Percentiles rank a stretch among this genome's conserved stretches.
Conservation (phyloP, 768 basidiomycete genomes). For the Pisolithus microcarpus region DNA sequence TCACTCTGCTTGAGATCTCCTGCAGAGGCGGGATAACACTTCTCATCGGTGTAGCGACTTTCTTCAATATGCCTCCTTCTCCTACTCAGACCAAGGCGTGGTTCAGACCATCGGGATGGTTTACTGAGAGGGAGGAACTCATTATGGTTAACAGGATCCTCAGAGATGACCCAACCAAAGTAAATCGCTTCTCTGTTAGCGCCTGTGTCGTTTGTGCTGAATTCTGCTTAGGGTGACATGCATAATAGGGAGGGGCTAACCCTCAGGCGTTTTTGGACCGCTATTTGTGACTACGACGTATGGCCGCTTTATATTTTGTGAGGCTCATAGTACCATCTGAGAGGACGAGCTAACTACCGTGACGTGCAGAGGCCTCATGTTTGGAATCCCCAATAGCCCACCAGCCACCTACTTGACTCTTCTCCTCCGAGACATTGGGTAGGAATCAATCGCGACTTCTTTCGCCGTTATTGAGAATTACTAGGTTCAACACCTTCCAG, state of each 20-base stretch:
- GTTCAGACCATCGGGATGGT: conserved; percentile 59
- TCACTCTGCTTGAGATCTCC: conserved; percentile 21
- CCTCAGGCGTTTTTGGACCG: conserved; percentile 42
- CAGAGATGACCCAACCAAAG: conserved; percentile 58
- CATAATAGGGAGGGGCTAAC: conserved; percentile 61
- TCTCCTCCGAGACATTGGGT: conserved; percentile 49
- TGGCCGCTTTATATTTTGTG: conserved; percentile 61
- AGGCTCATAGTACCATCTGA: not conserved
- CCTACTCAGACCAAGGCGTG: conserved; percentile 53
- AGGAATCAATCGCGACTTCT: not conserved
- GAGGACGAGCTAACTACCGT: not conserved
- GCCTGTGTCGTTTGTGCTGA: not conserved
- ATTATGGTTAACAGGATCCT: conserved; percentile 57
- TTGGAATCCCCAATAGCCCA: conserved; percentile 41
- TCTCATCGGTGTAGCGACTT: conserved; percentile 44
- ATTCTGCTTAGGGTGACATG: conserved; percentile 45
- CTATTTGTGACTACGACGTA: conserved; percentile 54
- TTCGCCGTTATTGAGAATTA: not conserved
- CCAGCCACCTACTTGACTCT: conserved; percentile 54
- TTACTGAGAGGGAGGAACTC: conserved; percentile 53
- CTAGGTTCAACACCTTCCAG: conserved; percentile 51
- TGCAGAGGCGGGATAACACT: conserved; percentile 43
- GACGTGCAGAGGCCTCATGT: conserved; percentile 40
- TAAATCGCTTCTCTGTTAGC: conserved; percentile 3
- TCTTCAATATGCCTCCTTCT: conserved; percentile 54